A percentile compares a stretch with the other conserved stretches of the same genome.
Evolutionary conservation across 345 rosid species (phyloP).

Genomic region (Gossypium ekmanianum): DNA sequence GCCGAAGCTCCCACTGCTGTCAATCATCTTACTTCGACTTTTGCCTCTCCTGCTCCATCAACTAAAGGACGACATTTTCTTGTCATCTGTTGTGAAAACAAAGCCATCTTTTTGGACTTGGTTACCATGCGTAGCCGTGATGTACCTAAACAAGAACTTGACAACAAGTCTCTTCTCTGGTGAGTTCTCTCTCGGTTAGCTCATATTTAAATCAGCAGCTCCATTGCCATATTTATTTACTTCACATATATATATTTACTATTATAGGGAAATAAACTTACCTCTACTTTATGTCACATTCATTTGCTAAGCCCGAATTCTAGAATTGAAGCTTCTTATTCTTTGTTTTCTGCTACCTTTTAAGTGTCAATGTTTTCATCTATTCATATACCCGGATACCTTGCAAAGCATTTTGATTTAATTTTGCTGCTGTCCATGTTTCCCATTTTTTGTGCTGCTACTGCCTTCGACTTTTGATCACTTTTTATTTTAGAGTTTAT

Average conservation of each 20-base stretch:
- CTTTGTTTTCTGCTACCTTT: background rate
- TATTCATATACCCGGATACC: background rate
- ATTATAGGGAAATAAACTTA: constrained; percentile 5
- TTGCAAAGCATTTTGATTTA: constrained; percentile 1
- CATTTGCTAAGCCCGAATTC: background rate
- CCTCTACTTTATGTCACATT: constrained; percentile 31
- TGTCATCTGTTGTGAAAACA: constrained; percentile 95
- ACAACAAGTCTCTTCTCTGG: constrained; percentile 93
- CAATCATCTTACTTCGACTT: constrained; percentile 72
- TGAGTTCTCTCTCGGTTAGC: constrained; percentile 25
- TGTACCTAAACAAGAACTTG: constrained; percentile 96
- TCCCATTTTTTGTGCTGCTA: background rate
- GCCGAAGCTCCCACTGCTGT: constrained; percentile 93
- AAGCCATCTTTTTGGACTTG: constrained; percentile 92
- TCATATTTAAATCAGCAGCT: background rate
- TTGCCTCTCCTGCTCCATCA: constrained; percentile 81
- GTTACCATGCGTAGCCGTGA: constrained; percentile 99
- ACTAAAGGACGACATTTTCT: constrained; percentile 97
- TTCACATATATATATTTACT: background rate
- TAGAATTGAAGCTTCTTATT: background rate
- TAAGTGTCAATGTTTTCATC: background rate
- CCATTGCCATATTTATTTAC: background rate
- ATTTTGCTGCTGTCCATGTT: background rate
- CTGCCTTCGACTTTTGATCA: background rate
- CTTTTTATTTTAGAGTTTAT: background rate